phyloP scores from a whole-genome alignment of 371 early-diverging fungal species.

The Lichtheimia corymbifera region DNA sequence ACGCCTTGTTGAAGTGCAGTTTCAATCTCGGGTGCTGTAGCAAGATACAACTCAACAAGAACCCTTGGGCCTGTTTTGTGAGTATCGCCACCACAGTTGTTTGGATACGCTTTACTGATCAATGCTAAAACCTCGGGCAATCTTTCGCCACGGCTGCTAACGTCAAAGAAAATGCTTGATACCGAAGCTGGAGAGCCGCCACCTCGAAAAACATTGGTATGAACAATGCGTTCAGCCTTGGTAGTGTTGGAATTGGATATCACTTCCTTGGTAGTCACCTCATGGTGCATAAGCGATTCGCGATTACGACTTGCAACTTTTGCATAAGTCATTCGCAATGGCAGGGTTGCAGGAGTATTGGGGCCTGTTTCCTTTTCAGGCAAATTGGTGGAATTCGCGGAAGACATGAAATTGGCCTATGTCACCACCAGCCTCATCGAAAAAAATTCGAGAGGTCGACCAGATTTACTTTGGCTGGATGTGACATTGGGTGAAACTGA shows the following conservation, averaged over 20 bases:
- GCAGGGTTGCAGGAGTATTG: no score
- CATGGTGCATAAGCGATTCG: no score
- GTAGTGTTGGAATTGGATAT: background rate
- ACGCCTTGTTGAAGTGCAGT: no score
- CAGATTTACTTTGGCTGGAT: no score
- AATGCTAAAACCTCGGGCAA: background rate
- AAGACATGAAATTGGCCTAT: no score
- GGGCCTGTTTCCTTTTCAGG: no score
- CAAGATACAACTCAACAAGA: conserved; percentile 3
- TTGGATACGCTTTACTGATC: background rate
- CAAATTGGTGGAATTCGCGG: no score
- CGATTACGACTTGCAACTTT: no score
- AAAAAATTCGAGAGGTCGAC: no score
- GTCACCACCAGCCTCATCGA: no score
- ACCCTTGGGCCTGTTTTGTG: conserved; percentile 1
- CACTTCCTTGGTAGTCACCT: background rate
- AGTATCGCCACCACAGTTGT: conserved; percentile 1
- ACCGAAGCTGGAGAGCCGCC: conserved; percentile 4
- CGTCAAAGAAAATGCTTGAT: conserved; percentile 3
- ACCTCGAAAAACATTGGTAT: conserved; percentile 6
- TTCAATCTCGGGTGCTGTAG: background rate
- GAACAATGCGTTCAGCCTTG: background rate
- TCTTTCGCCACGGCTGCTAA: conserved; percentile 7
- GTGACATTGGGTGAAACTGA: no score
- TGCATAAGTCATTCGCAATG: no score